Percentiles rank a stretch among this genome's conserved stretches.
phyloP scores from a whole-genome alignment of 1,139 yeast genomes.

The Nakaseomyces sp. region DNA sequence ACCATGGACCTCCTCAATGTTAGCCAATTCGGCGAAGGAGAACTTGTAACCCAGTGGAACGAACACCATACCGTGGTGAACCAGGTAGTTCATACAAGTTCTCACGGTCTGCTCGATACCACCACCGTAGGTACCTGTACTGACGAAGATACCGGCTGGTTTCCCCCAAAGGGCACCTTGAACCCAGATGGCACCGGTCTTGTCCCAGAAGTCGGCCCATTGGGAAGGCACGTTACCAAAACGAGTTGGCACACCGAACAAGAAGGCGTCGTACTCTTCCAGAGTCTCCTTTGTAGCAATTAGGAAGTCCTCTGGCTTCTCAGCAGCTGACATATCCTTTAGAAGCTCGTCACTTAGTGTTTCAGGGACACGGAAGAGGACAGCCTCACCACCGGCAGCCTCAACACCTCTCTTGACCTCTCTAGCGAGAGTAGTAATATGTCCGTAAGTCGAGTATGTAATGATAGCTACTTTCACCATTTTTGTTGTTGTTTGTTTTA shows the following conservation, averaged over 20 bases:
- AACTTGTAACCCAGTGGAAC: slow-evolving; percentile 54
- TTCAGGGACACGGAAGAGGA: slow-evolving; percentile 53
- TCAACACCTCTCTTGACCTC: slow-evolving; percentile 48
- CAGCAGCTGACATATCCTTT: slow-evolving; percentile 56
- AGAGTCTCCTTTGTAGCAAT: slow-evolving; percentile 43
- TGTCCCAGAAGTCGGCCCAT: slow-evolving; percentile 55
- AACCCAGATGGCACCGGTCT: slow-evolving; percentile 56
- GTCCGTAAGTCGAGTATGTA: slow-evolving; percentile 58
- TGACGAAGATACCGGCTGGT: slow-evolving; percentile 48
- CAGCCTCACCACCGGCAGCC: slow-evolving; percentile 51
- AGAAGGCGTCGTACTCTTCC: slow-evolving; percentile 48
- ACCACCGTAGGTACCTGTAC: slow-evolving; percentile 55
- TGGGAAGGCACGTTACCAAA: slow-evolving; percentile 57
- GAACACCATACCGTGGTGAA: slow-evolving; percentile 54
- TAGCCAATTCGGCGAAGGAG: slow-evolving; percentile 43
- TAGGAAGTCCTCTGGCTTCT: slow-evolving; percentile 45
- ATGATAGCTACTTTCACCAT: slow-evolving; percentile 49
- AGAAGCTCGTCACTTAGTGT: slow-evolving; percentile 53
- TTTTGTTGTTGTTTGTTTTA: not conserved
- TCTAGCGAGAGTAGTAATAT: slow-evolving; percentile 46
- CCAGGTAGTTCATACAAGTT: slow-evolving; percentile 43
- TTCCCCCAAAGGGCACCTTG: slow-evolving; percentile 48
- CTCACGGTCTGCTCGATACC: slow-evolving; percentile 53
- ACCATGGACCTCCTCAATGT: slow-evolving; percentile 56
- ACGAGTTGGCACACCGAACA: slow-evolving; percentile 59